Evolutionary conservation across 345 rosid genomes (phyloP).

Genomic region (Euphorbia pulcherrima): DNA sequence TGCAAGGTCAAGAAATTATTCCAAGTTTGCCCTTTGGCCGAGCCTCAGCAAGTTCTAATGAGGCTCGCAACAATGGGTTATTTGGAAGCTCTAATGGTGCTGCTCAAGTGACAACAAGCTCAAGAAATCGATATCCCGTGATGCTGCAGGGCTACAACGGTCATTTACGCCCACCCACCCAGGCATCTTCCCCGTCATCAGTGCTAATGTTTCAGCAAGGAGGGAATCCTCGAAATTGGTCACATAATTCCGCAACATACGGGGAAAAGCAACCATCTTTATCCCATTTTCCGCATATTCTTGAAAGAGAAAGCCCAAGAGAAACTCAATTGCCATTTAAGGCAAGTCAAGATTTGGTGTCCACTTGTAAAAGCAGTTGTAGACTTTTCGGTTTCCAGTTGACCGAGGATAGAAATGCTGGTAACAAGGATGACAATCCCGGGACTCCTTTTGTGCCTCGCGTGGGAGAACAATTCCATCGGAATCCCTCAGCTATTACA

Average conservation of each 20-base stretch:
- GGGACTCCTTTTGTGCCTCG: constrained; percentile 39
- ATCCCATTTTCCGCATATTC: not conserved
- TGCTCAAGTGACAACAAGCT: constrained; percentile 34
- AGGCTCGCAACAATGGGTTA: constrained; percentile 39
- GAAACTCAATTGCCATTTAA: constrained; percentile 26
- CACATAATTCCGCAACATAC: constrained; percentile 17
- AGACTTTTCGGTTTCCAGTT: constrained; percentile 90
- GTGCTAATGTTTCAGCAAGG: constrained; percentile 56
- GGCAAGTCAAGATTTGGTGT: constrained; percentile 36
- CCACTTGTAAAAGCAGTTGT: constrained; percentile 70
- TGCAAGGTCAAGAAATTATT: constrained; percentile 99
- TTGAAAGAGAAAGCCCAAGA: constrained; percentile 17
- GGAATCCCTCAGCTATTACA: constrained; percentile 32
- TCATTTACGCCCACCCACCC: constrained; percentile 34
- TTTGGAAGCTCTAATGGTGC: constrained; percentile 36
- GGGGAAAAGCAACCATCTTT: constrained; percentile 25
- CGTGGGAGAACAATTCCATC: constrained; percentile 47
- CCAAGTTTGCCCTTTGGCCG: constrained; percentile 38
- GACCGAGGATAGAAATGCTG: constrained; percentile 51
- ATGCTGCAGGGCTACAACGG: constrained; percentile 39
- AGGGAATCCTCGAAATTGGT: constrained; percentile 12
- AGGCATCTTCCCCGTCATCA: constrained; percentile 76
- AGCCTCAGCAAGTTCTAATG: constrained; percentile 21
- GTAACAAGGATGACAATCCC: constrained; percentile 29
- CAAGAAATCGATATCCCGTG: constrained; percentile 54